These are phyloP conservation scores for Scenedesmus sp. DNA, from an alignment of 163 green algal species.

Conservation along the genomic window DNA sequence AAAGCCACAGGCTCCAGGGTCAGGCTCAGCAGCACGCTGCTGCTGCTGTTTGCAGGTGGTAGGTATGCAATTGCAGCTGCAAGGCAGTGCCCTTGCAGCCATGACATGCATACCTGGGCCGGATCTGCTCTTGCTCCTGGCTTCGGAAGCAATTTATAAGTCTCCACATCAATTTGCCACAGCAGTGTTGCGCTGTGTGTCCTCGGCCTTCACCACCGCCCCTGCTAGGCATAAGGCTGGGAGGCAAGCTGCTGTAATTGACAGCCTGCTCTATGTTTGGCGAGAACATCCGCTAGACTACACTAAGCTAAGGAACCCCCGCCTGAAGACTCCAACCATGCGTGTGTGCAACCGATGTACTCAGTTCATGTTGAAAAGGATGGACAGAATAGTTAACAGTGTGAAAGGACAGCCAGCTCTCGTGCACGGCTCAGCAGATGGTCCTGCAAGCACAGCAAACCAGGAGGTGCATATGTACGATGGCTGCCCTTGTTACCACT, in stretches of 20 bases:
- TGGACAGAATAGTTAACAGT: background rate
- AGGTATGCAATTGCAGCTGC: background rate
- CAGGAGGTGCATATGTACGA: background rate
- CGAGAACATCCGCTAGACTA: slow-evolving; percentile 29
- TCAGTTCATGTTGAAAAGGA: background rate
- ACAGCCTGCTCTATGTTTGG: slow-evolving; percentile 39
- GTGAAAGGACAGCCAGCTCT: background rate
- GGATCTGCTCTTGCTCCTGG: slow-evolving; percentile 25
- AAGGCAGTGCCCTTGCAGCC: background rate
- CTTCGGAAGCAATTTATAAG: slow-evolving; percentile 54
- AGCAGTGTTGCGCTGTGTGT: slow-evolving; percentile 15
- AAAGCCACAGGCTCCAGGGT: background rate
- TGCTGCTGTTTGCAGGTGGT: background rate
- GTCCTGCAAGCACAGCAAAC: slow-evolving; percentile 12
- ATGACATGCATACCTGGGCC: background rate
- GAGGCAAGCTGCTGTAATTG: slow-evolving; percentile 24
- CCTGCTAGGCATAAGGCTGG: slow-evolving; percentile 12
- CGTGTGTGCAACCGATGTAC: background rate
- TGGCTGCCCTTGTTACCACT: background rate
- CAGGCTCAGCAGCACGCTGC: background rate
- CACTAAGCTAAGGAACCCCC: slow-evolving; percentile 16
- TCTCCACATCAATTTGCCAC: slow-evolving; percentile 50
- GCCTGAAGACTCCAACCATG: slow-evolving; percentile 1
- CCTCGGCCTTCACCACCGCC: background rate
- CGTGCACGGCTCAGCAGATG: background rate